phyloP scores from a whole-genome alignment of 2,329 filamentous ascomycete genomes.

The Fusarium sp. region DNA sequence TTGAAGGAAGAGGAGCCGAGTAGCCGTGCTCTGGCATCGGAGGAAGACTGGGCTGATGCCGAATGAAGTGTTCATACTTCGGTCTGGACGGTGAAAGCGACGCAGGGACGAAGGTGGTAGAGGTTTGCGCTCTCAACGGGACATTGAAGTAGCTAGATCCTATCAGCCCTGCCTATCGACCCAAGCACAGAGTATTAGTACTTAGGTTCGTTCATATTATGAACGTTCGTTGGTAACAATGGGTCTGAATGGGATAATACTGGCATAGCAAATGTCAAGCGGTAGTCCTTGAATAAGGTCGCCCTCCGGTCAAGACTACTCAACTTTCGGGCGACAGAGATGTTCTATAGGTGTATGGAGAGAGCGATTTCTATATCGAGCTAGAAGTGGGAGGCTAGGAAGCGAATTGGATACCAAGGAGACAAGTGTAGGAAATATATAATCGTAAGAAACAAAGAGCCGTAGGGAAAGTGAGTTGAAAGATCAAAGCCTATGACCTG shows the following conservation, averaged over 20 bases:
- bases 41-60: constrained; percentile 36
- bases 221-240: constrained; percentile 9
- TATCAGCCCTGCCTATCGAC: background rate
- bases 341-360: background rate
- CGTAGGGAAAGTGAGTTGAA: background rate
- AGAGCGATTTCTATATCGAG: background rate
- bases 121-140: constrained; percentile 30
- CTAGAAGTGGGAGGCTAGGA: background rate
- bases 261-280: constrained; percentile 36
- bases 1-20: constrained; percentile 9
- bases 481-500: background rate
- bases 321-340: background rate
- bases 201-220: constrained; percentile 43
- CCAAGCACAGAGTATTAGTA: constrained; percentile 3
- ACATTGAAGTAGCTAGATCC: constrained; percentile 52
- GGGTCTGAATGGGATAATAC: constrained; percentile 31
- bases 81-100: constrained; percentile 17
- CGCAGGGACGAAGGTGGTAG: constrained; percentile 32
- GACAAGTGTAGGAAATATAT: background rate
- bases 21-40: constrained; percentile 23
- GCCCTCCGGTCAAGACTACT: background rate
- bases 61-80: constrained; percentile 23
- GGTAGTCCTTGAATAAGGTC: background rate
- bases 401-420: background rate
- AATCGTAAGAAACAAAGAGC: no score